Percentiles rank a stretch among this genome's conserved stretches.
Conservation (phyloP, 2,329 filamentous ascomycete genomes). For the Didymella glomerata region DNA sequence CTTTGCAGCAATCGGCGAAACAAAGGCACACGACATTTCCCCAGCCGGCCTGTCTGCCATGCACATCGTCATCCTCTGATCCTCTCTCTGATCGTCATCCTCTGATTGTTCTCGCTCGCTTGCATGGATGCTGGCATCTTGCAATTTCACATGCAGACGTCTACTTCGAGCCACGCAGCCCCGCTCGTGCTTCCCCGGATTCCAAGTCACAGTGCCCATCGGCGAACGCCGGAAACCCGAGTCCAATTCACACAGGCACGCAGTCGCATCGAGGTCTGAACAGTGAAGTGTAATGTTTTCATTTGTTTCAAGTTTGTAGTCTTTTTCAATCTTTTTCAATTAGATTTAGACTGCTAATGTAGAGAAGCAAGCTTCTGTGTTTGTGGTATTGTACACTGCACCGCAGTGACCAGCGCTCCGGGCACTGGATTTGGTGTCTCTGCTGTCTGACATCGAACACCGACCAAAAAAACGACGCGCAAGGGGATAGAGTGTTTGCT, state of each 20-base stretch:
- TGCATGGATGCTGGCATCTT: neutral
- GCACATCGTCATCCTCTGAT: neutral
- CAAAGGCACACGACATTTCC: slow-evolving; percentile 6
- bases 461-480: neutral
- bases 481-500: slow-evolving; percentile 39
- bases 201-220: neutral
- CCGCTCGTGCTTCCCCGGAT: slow-evolving; percentile 18
- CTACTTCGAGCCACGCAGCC: slow-evolving; percentile 1
- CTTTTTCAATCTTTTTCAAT: slow-evolving; percentile 14
- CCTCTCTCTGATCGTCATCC: neutral
- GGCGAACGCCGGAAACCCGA: neutral
- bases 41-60: neutral
- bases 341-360: slow-evolving; percentile 23
- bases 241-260: neutral
- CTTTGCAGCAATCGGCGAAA: slow-evolving; percentile 16
- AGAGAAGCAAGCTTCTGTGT: slow-evolving; percentile 16
- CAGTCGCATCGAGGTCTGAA: neutral
- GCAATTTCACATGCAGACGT: slow-evolving; percentile 4
- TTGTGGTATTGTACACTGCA: slow-evolving; percentile 15
- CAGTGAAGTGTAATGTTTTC: neutral
- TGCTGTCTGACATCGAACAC: neutral
- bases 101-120: neutral
- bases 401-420: slow-evolving; percentile 14
- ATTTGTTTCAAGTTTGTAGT: slow-evolving; percentile 11
- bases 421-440: slow-evolving; percentile 18